Conservation (phyloP, 495 filamentous ascomycete species). For the Daldinia bambusicola region DNA sequence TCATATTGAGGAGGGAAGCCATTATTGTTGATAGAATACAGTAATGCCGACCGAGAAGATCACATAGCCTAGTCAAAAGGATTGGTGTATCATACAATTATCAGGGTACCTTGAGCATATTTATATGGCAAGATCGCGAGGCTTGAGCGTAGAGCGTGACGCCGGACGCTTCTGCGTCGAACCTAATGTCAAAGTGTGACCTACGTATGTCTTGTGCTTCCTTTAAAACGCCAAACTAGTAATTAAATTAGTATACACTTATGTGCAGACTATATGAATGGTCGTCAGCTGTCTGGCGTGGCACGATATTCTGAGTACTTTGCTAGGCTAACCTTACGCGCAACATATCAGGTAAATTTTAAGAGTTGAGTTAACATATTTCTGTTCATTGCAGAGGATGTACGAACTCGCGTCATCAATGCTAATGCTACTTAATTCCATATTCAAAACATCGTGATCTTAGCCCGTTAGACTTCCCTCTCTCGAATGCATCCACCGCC, state of each 20-base stretch:
- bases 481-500: slow-evolving; percentile 12
- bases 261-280: neutral
- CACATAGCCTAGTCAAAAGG: no score
- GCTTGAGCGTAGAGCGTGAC: neutral
- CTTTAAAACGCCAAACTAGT: neutral
- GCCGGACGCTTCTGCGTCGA: neutral
- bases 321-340: neutral
- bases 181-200: neutral
- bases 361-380: neutral
- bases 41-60: neutral
- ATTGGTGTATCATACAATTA: no score
- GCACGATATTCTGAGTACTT: neutral
- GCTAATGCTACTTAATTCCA: neutral
- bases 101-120: no score
- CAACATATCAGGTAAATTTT: neutral
- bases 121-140: no score
- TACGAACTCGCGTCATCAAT: slow-evolving; percentile 5
- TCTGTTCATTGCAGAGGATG: neutral
- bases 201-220: no score
- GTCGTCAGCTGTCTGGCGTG: neutral
- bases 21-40: neutral
- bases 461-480: slow-evolving; percentile 21
- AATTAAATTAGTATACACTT: neutral
- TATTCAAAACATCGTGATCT: slow-evolving; percentile 6
- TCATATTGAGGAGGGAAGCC: neutral